Evolutionary conservation across 106 monocot genomes (phyloP).

Genomic region (Xerophyta viscosa): DNA sequence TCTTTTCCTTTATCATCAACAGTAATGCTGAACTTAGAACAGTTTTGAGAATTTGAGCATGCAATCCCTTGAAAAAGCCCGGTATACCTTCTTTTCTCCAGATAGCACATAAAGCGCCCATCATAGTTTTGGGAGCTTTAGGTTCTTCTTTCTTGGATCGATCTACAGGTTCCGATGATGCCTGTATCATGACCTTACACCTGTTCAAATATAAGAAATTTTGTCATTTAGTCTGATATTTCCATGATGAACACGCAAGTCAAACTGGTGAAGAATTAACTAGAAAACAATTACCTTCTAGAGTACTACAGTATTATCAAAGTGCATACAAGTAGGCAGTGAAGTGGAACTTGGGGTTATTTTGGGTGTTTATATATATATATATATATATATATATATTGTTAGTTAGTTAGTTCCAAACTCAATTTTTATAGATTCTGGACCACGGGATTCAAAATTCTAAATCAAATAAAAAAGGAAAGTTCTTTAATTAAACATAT

Average conservation of each 20-base stretch:
- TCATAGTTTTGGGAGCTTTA: slow-evolving; percentile 53
- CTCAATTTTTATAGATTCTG: too few species aligned
- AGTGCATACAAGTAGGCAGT: too few species aligned
- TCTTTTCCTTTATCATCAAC: slow-evolving; percentile 97
- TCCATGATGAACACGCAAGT: neutral
- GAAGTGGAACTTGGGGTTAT: too few species aligned
- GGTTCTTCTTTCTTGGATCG: slow-evolving; percentile 11
- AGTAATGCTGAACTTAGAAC: slow-evolving; percentile 88
- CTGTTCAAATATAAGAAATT: slow-evolving; percentile 22
- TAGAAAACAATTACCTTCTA: neutral
- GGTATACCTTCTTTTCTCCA: slow-evolving; percentile 73
- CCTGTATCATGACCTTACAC: slow-evolving; percentile 96
- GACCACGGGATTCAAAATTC: too few species aligned
- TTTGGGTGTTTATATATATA: too few species aligned
- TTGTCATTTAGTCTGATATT: neutral
- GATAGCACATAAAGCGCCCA: slow-evolving; percentile 41
- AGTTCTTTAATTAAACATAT: too few species aligned
- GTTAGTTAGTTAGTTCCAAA: too few species aligned
- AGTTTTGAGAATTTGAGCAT: slow-evolving; percentile 94
- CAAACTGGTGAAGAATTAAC: neutral
- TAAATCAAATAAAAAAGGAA: too few species aligned
- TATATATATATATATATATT: too few species aligned
- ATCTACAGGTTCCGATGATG: slow-evolving; percentile 36
- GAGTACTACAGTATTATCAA: too few species aligned
- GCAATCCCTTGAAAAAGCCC: slow-evolving; percentile 90